Base-by-base conservation (phyloP, 495 filamentous ascomycete genomes). In the Saxophila tyrrhenica region DNA sequence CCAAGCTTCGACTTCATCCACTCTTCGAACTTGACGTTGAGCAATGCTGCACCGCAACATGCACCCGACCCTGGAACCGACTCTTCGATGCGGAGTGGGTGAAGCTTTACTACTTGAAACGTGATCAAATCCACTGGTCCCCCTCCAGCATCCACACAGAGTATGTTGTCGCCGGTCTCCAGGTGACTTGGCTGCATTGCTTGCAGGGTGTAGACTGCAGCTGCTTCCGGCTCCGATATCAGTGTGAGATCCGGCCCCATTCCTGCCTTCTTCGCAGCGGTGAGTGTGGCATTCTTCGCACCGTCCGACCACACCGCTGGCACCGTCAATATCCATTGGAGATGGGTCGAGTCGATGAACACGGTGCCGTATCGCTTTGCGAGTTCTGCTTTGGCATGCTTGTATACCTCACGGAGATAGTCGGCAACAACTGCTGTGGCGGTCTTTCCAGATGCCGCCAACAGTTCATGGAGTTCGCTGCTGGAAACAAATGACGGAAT, bases 121-220 rank as follows among this genome's bases (percentile, higher is more conserved):
- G 73, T 67, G 41, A 89, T 87, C 23, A 87, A 68, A 62, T 82
- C 79, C 0, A 88, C 84, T 0, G 85, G 89, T 1, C 84, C 86
- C n/a, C 85, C 86, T 29, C 85, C 84, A 0, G 82, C 84, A 64
- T 89, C 86, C 60, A 83, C 85, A 2, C 89, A 72, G 41, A 89
- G 73, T 55, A 89, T 84, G 42, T 83, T 85, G 55, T 89, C 83
- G 0, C 78, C 82, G 16, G 83, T 67, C 52, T 69, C 77, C 25
- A 81, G 68, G 44, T 72, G 72, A 56, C 80, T 85, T n/a, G 76
- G 82, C 65, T 82, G 77, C 56, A 81, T 81, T 5, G 77, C 78
- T 48, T 81, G 78, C 1, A 90, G 71, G 0, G 83, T 82, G 58
- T 86, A 86, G 0, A 86, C 77, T 0, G 85, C 86, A 0, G 85